phyloP scores from a whole-genome alignment of 2,329 filamentous ascomycete genomes.

The Stagonosporopsis rhizophila region DNA sequence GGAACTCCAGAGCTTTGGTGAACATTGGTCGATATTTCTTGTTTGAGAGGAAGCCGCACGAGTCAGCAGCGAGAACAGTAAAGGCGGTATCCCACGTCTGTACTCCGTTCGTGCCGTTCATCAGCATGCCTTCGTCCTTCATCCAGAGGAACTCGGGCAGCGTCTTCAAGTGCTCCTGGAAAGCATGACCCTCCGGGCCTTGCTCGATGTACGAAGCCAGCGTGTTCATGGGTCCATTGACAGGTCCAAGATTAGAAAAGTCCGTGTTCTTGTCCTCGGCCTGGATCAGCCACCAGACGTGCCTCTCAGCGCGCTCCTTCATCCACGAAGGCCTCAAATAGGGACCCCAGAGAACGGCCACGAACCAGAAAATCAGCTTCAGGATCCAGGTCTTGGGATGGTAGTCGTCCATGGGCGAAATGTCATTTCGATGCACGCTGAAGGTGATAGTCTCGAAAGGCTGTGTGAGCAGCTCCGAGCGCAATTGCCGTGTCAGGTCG shows the following conservation, averaged over 20 bases:
- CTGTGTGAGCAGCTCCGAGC: slow-evolving; percentile 82
- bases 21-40: slow-evolving; percentile 84
- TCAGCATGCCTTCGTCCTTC: slow-evolving; percentile 89
- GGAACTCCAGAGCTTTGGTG: slow-evolving; percentile 78
- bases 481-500: slow-evolving; percentile 73
- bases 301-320: slow-evolving; percentile 75
- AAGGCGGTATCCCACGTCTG: slow-evolving; percentile 98
- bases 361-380: slow-evolving; percentile 76
- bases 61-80: slow-evolving; percentile 80
- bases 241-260: slow-evolving; percentile 83
- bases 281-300: slow-evolving; percentile 81
- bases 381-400: slow-evolving; percentile 89
- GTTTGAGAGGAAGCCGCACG: slow-evolving; percentile 78
- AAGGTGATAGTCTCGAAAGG: slow-evolving; percentile 82
- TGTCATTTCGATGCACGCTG: slow-evolving; percentile 78
- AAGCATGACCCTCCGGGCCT: slow-evolving; percentile 74
- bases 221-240: slow-evolving; percentile 91
- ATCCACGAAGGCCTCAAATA: slow-evolving; percentile 73
- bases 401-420: slow-evolving; percentile 83
- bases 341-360: slow-evolving; percentile 82
- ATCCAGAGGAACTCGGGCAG: slow-evolving; percentile 90
- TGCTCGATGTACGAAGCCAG: slow-evolving; percentile 84
- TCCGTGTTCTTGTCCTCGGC: slow-evolving; percentile 95
- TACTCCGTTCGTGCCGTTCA: slow-evolving; percentile 97
- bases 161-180: slow-evolving; percentile 79